Evolutionary conservation across 2,329 filamentous ascomycete genomes (phyloP).

Genomic region (Neonectria magnoliae): DNA sequence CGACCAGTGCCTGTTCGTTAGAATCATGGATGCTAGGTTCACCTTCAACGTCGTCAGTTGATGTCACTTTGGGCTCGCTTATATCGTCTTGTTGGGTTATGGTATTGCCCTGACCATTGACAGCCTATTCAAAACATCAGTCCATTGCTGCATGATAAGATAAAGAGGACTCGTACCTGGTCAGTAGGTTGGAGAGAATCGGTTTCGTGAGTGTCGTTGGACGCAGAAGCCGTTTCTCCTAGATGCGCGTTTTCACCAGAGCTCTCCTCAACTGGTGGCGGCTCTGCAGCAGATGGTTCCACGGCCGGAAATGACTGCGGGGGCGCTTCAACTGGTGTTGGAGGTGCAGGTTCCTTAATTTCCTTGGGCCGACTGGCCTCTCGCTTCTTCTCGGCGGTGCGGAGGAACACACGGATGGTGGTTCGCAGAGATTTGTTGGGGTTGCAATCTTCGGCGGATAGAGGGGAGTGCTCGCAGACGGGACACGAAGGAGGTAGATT

Average conservation of each 20-base stretch:
- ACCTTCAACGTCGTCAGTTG: conserved; percentile 27
- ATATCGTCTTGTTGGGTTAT: conserved; percentile 23
- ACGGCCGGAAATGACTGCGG: conserved; percentile 46
- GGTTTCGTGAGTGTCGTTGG: conserved; percentile 16
- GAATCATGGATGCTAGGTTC: conserved; percentile 31
- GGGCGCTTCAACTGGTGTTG: conserved; percentile 54
- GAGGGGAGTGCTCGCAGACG: conserved; percentile 90
- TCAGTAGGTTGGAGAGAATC: conserved; percentile 21
- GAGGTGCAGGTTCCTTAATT: conserved; percentile 51
- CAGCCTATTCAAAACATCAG: conserved; percentile 18
- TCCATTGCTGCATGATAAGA: neutral
- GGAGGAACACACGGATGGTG: conserved; percentile 90
- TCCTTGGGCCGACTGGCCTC: conserved; percentile 70
- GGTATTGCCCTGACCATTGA: conserved; percentile 16
- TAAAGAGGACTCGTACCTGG: conserved; percentile 26
- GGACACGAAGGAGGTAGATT: conserved; percentile 84
- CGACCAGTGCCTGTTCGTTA: conserved; percentile 31
- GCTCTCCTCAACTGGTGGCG: conserved; percentile 32
- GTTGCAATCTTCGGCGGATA: conserved; percentile 87
- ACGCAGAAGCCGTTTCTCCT: conserved; percentile 17
- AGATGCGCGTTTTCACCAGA: conserved; percentile 13
- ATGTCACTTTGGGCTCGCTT: conserved; percentile 25
- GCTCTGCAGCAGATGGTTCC: conserved; percentile 32
- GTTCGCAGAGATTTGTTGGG: conserved; percentile 91
- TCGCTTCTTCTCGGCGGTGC: conserved; percentile 90